These are phyloP conservation scores for Hanseniaspora thailandica DNA, from an alignment of 805 yeast species.

Conservation along the genomic window DNA sequence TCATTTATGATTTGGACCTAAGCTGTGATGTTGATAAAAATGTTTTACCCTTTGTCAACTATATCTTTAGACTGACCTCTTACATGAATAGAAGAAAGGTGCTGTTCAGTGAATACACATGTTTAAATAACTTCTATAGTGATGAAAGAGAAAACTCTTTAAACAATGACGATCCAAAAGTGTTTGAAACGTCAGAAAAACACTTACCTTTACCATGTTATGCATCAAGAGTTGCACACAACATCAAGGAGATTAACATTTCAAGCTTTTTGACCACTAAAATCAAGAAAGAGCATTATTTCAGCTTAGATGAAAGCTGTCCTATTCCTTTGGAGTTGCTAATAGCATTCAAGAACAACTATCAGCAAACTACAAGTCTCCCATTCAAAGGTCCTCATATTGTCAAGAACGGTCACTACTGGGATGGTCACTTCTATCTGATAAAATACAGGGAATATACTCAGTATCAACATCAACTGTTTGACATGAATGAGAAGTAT, in stretches of 20 bases:
- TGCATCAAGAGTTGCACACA: slow-evolving; percentile 9
- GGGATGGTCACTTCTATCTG: slow-evolving; percentile 11
- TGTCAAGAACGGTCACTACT: slow-evolving; percentile 4
- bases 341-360: not conserved
- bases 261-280: slow-evolving; percentile 6
- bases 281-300: slow-evolving; percentile 13
- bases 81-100: slow-evolving; percentile 14
- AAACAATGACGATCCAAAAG: not conserved
- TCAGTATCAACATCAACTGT: not conserved
- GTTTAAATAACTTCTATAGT: slow-evolving; percentile 5
- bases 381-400: not conserved
- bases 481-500: not conserved
- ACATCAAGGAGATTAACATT: slow-evolving; percentile 13
- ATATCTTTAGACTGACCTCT: slow-evolving; percentile 10
- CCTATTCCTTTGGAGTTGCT: slow-evolving; percentile 9
- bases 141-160: not conserved
- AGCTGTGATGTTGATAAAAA: not conserved
- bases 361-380: not conserved
- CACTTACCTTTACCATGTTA: slow-evolving; percentile 6
- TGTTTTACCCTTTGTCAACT: slow-evolving; percentile 12
- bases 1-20: slow-evolving; percentile 7
- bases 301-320: not conserved
- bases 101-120: not conserved
- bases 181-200: slow-evolving; percentile 5
- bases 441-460: not conserved